These are phyloP conservation scores for Cardamine occulta DNA, from an alignment of 345 rosid genomes.

Conservation along the genomic window DNA sequence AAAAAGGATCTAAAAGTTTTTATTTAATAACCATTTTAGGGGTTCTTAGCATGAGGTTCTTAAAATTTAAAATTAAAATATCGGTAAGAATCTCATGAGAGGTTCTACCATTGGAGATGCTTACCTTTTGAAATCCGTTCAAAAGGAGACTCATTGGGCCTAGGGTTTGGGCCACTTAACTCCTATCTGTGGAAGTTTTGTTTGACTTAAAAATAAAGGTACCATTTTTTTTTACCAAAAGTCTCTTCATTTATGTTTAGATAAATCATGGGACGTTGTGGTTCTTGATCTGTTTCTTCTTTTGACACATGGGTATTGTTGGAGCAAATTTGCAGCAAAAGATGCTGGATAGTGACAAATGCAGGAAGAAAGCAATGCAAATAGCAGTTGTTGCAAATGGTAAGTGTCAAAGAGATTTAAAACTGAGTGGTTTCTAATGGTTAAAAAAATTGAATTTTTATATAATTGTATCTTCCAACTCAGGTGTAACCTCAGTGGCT, in stretches of 20 bases:
- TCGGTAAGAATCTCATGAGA: too few relatives aligned
- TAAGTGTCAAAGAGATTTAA: not conserved
- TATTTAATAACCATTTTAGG: too few relatives aligned
- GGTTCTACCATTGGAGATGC: too few relatives aligned
- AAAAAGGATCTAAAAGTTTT: too few relatives aligned
- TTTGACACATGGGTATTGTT: not conserved
- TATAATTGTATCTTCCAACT: not conserved
- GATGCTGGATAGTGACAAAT: constrained; percentile 48
- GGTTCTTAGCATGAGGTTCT: too few relatives aligned
- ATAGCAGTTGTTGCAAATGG: constrained; percentile 47
- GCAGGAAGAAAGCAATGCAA: constrained; percentile 47
- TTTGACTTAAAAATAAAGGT: constrained; percentile 26
- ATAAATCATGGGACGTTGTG: not conserved
- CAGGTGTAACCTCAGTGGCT: constrained; percentile 51
- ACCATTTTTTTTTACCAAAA: not conserved
- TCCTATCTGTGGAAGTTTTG: not conserved
- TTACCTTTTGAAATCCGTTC: constrained; percentile 18
- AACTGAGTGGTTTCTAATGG: not conserved
- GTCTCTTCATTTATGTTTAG: not conserved
- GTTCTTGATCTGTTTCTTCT: constrained; percentile 5
- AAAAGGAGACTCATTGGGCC: not conserved
- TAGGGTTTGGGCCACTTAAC: constrained; percentile 7
- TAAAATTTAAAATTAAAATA: too few relatives aligned
- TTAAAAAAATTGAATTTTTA: not conserved
- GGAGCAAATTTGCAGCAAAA: constrained; percentile 47